Conservation (phyloP, 2,329 filamentous ascomycete species). For the Colletotrichum tanaceti region DNA sequence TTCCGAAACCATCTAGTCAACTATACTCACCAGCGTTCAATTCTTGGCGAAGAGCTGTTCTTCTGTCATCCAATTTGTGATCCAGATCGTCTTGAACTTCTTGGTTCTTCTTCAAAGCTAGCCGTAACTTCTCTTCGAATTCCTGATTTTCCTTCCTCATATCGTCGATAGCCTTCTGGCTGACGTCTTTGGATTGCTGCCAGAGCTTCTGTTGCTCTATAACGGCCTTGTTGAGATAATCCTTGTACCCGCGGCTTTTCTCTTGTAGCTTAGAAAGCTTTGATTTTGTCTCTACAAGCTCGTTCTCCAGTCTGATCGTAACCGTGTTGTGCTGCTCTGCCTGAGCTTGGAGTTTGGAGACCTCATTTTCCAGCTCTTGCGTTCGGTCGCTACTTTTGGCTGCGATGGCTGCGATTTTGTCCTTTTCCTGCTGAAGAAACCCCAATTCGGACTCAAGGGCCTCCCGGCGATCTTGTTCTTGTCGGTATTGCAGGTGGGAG, state of each 20-base stretch:
- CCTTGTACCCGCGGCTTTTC: constrained; percentile 51
- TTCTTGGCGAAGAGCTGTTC: background rate
- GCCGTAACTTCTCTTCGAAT: constrained; percentile 43
- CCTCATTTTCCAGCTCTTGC: constrained; percentile 45
- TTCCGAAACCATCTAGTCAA: background rate
- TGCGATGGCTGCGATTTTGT: constrained; percentile 15
- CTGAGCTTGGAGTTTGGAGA: constrained; percentile 46
- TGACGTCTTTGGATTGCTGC: constrained; percentile 48
- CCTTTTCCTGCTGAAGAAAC: constrained; percentile 5
- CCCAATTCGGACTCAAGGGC: background rate
- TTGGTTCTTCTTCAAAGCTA: constrained; percentile 33
- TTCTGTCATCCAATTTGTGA: background rate
- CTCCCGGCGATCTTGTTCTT: background rate
- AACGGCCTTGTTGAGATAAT: constrained; percentile 59
- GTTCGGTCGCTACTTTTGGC: constrained; percentile 9
- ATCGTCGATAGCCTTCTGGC: constrained; percentile 50
- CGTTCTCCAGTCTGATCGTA: constrained; percentile 44
- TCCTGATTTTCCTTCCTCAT: constrained; percentile 49
- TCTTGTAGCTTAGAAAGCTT: constrained; percentile 49
- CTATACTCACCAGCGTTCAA: background rate
- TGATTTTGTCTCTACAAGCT: constrained; percentile 47
- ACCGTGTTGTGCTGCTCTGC: constrained; percentile 43
- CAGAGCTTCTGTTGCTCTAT: constrained; percentile 60
- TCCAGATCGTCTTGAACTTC: constrained; percentile 30
- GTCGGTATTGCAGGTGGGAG: background rate